Base-by-base conservation (phyloP, 2,329 filamentous ascomycete genomes). In the Podosphaera xanthii region DNA sequence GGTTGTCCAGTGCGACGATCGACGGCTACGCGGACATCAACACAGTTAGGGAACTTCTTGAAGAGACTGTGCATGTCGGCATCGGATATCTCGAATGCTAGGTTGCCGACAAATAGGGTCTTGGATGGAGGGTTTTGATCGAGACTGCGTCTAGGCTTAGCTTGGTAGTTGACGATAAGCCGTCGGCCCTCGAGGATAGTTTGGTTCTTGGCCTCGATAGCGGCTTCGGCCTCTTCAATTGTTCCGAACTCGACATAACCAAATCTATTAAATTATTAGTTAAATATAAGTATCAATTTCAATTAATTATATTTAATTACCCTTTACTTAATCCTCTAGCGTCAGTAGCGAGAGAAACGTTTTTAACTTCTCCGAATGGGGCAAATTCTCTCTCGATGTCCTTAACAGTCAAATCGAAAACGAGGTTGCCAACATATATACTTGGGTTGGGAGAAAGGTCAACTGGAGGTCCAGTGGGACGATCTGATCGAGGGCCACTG, bases 1-100 rank as follows among this genome's bases (percentile, higher is more conserved):
- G 86, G 85, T 72, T 86, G 83, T 53, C 88, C 88, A 5, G 86
- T 89, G 63, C 81, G 77, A 65, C 86, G 80, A 71, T 94, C 87
- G 65, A 92, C 84, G 58, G 88, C 85, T 59, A 94, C 83, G 61
- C 89, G 82, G 55, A 94, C 82, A 66, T 90, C 86, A 59, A 77
- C 72, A 55, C 91, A 77, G 69, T 86, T 84, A 57, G 77, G 73
- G 61, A 94, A 75, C 33, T 80, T 77, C 60, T 77, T 74, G 77
- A 94, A 91, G 34, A 94, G 71, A 58, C 81, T 76, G 71, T 90
- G 89, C 59, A 95, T 75, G 67, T 94, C 88, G 59, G 80, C 79
- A 68, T 94, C 88, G 7, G 84, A 86, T 74, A 90, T 84, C 72
- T 94, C 86, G 68, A 86, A 92, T 9, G 86, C 82, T 71, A 95